A percentile compares a stretch with the other conserved stretches of the same genome.
Evolutionary conservation across 805 yeast genomes (phyloP).

Genomic region (Suhomyces sp.): DNA sequence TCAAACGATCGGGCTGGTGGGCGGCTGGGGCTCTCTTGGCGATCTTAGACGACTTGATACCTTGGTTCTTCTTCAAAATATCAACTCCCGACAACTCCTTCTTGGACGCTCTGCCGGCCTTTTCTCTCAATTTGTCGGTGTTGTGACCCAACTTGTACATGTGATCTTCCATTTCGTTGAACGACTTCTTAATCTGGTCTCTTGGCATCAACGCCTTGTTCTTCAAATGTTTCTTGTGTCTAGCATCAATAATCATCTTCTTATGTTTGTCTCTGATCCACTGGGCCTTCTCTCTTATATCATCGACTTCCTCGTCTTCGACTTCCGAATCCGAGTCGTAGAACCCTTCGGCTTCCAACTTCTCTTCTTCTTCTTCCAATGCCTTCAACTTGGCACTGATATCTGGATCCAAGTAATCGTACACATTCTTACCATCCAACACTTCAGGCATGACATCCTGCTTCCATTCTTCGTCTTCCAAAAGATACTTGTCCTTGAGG

Average conservation of each 20-base stretch:
- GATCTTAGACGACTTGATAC: slow-evolving; percentile 36
- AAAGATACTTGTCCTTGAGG: slow-evolving; percentile 83
- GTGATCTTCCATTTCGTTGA: slow-evolving; percentile 80
- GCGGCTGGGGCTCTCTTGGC: slow-evolving; percentile 48
- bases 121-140: slow-evolving; percentile 51
- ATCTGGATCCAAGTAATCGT: slow-evolving; percentile 96
- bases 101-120: slow-evolving; percentile 45
- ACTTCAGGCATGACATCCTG: slow-evolving; percentile 96
- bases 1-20: slow-evolving; percentile 73
- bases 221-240: slow-evolving; percentile 82
- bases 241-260: slow-evolving; percentile 84
- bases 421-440: slow-evolving; percentile 92
- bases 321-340: slow-evolving; percentile 80
- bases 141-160: slow-evolving; percentile 91
- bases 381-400: slow-evolving; percentile 91
- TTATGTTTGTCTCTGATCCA: slow-evolving; percentile 97
- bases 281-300: slow-evolving; percentile 75
- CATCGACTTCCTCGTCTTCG: slow-evolving; percentile 49
- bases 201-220: slow-evolving; percentile 87
- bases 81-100: slow-evolving; percentile 69
- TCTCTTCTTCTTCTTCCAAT: slow-evolving; percentile 95
- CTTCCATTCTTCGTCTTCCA: slow-evolving; percentile 98
- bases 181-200: slow-evolving; percentile 76
- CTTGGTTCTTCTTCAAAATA: slow-evolving; percentile 60
- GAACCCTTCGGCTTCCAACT: slow-evolving; percentile 90